A percentile compares a stretch with the other conserved stretches of the same genome.
These are phyloP conservation scores for Xylariaceae sp. DNA, from an alignment of 2,329 filamentous ascomycete genomes.

Conservation along the genomic window DNA sequence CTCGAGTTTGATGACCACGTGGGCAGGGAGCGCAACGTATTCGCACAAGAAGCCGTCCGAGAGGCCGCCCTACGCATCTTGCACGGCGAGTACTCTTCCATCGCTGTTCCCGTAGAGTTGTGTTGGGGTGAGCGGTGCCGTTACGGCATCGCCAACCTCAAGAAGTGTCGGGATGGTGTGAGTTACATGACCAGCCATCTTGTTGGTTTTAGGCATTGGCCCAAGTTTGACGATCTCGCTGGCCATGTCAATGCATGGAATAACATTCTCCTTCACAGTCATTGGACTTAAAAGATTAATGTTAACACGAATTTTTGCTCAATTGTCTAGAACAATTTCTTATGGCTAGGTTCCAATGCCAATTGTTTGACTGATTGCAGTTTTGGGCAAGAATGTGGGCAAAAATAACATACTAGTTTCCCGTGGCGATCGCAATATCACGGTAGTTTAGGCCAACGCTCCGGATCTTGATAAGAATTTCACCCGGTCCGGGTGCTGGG, in stretches of 20 bases:
- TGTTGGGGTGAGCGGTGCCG: constrained; percentile 19
- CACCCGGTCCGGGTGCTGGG: constrained; percentile 20
- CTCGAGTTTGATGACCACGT: neutral
- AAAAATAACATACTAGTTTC: too few relatives aligned
- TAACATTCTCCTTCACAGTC: too few relatives aligned
- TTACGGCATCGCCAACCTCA: constrained; percentile 31
- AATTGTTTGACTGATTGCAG: too few relatives aligned
- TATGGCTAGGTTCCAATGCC: too few relatives aligned
- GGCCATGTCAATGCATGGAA: constrained; percentile 35
- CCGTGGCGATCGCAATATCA: constrained; percentile 32
- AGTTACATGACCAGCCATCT: constrained; percentile 23
- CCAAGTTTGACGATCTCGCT: constrained; percentile 28
- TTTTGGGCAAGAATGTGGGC: too few relatives aligned
- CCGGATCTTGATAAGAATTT: constrained; percentile 31
- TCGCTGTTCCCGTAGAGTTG: neutral
- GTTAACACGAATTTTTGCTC: neutral
- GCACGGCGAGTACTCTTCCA: too few relatives aligned
- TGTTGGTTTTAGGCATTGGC: constrained; percentile 1
- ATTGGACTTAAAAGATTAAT: too few relatives aligned
- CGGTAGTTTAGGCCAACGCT: constrained; percentile 34
- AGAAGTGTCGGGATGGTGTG: constrained; percentile 19
- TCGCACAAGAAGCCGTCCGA: neutral
- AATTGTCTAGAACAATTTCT: neutral
- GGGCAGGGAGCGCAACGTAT: neutral
- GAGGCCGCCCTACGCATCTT: neutral